Base-by-base conservation (phyloP, 768 basidiomycete species). In the Brasilioporus rufonigricans region DNA sequence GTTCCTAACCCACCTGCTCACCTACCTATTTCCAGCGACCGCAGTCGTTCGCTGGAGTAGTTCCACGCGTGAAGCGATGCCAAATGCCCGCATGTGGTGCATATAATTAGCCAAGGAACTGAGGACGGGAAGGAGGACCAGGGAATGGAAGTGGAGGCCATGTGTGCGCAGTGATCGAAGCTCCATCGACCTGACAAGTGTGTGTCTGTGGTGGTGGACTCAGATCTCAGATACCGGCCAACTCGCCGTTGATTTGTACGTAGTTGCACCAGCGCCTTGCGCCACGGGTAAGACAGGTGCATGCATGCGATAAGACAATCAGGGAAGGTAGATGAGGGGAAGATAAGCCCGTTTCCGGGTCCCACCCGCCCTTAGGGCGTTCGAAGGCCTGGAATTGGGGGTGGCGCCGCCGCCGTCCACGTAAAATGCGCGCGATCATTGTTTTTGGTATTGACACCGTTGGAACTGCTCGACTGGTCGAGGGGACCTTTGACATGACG, bases 1-100 rank as follows among this genome's bases (percentile, higher is more conserved):
- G 44, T 47, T 36, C 32, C 2, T 41, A 9, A 16, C 18, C 23
- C 19, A 41, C 16, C 35, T 31, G 56, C 55, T 50, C 56, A 48
- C 40, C 11, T 32, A n/a, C n/a, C 41, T 58, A 61, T 61, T 56
- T 48, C 38, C 33, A 66, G 58, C 9, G 10, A 53, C 48, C 54
- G 50, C 45, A 48, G 21, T 39, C 58, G 46, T 47, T 53, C 40
- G 46, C 43, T 24, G 38, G 24, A 9, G 19, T 38, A 3, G 39
- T 27, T 23, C 35, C 23, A 35, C 23, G 8, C 36, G n/a, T 33
- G 46, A 38, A 48, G 44, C 13, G 19, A 9, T 43, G 47, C 48
- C 7, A 51, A 19, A 44, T 44, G 49, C 23, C 31, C 48, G 45
- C 7, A 61, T 16, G 47, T 31, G 13, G 29, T 40, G n/a, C 24